These are phyloP conservation scores for Hymenoscyphus infarciens DNA, from an alignment of 2,329 filamentous ascomycete species.

Conservation along the genomic window DNA sequence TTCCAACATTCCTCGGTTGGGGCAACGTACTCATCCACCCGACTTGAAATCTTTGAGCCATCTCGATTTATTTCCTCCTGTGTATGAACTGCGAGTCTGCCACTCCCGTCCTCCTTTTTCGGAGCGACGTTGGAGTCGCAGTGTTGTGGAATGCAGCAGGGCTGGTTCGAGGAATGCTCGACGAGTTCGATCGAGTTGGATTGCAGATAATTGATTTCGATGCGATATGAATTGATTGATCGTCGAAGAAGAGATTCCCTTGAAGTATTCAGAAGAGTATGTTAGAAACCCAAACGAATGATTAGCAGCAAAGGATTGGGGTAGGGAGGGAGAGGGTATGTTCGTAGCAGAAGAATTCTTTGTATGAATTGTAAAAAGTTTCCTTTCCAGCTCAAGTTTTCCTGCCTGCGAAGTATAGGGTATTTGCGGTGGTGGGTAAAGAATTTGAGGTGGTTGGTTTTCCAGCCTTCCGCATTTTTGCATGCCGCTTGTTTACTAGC, in stretches of 20 bases:
- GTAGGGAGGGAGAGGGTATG: slow-evolving; percentile 1
- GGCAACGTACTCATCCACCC: slow-evolving; percentile 34
- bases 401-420: background rate
- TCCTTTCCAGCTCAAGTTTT: background rate
- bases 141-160: slow-evolving; percentile 34
- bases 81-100: slow-evolving; percentile 25
- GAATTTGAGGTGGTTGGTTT: slow-evolving; percentile 11
- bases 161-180: slow-evolving; percentile 21
- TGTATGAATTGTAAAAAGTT: slow-evolving; percentile 5
- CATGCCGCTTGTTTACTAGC: background rate
- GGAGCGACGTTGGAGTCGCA: slow-evolving; percentile 34
- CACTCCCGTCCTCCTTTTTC: slow-evolving; percentile 34
- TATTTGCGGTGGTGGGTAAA: background rate
- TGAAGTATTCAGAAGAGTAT: slow-evolving; percentile 1
- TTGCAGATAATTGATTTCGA: background rate
- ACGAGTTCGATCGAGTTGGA: background rate
- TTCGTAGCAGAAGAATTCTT: background rate
- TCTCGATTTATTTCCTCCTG: slow-evolving; percentile 23
- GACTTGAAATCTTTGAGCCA: slow-evolving; percentile 32
- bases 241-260: background rate
- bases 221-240: background rate
- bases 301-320: slow-evolving; percentile 2
- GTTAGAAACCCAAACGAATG: slow-evolving; percentile 4
- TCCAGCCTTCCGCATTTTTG: slow-evolving; percentile 5
- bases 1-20: slow-evolving; percentile 6